Evolutionary conservation across 2,329 filamentous ascomycete genomes (phyloP).

Genomic region (Rhynchosporium agropyri): DNA sequence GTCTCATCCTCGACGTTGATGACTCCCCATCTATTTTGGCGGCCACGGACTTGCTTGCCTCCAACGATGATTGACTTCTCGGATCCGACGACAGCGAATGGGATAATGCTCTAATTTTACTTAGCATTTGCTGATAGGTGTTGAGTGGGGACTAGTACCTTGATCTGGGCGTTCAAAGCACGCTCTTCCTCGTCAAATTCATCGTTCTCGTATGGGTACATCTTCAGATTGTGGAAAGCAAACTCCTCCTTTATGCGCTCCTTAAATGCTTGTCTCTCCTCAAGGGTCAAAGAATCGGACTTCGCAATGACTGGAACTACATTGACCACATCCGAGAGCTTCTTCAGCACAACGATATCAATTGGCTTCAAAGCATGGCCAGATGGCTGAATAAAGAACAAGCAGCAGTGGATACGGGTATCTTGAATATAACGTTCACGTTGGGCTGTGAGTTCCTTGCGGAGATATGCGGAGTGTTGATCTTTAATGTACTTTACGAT

Average conservation of each 20-base stretch:
- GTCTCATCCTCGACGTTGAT: constrained; percentile 99
- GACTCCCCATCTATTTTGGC: constrained; percentile 98
- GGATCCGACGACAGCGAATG: constrained; percentile 96
- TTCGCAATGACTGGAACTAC: constrained; percentile 99
- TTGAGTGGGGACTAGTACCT: constrained; percentile 59
- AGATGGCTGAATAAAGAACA: constrained; percentile 99
- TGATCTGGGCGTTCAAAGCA: constrained; percentile 91
- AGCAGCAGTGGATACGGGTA: constrained; percentile 97
- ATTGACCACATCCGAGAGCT: constrained; percentile 98
- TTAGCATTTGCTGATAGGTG: constrained; percentile 41
- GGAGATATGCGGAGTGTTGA: constrained; percentile 97
- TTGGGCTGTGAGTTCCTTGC: constrained; percentile 98
- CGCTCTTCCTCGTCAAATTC: constrained; percentile 98
- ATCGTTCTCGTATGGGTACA: constrained; percentile 99
- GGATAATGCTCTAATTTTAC: constrained; percentile 74
- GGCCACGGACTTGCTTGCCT: constrained; percentile 94
- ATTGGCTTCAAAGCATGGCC: constrained; percentile 98
- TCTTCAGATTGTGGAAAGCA: constrained; percentile 98
- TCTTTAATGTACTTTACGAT: constrained; percentile 99
- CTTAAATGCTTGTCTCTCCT: constrained; percentile 97
- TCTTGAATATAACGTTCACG: constrained; percentile 99
- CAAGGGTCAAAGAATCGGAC: constrained; percentile 91
- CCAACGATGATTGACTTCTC: constrained; percentile 98
- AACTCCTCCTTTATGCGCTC: constrained; percentile 99
- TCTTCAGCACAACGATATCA: constrained; percentile 99